Base-by-base conservation (phyloP, 2,329 filamentous ascomycete species). In the Fusarium sp. region DNA sequence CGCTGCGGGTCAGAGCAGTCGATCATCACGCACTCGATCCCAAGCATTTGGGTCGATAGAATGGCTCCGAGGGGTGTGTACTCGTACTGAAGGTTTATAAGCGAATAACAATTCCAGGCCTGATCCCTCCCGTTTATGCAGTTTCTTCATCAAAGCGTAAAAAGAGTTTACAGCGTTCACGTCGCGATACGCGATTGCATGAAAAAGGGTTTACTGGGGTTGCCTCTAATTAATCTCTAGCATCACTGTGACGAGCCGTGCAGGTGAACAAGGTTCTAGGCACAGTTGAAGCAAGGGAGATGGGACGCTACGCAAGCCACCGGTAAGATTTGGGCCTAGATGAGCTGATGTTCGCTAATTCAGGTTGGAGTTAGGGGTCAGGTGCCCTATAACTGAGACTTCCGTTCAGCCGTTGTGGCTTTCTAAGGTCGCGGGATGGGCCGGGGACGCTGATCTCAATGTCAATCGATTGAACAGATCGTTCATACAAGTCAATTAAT, bases 371-470 rank as follows among this genome's bases (percentile, higher is more conserved):
- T 17, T 24, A 26, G 17, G 33, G 33, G 19, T 1, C 41, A 32
- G 6, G 26, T 53, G 32, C 47, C 50, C 26, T 50, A 40, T 47
- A 35, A 6, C 5, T 1, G 28, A 20, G 10, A 11, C 20, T 20
- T 20, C 14, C 19, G 28, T 11, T 22, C 19, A 19, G 35, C 40
- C 41, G 20, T 47, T 40, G 59, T 52, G 51, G 47, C 59, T 44
- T 45, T 46, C 20, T 33, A 37, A 49, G n/a, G 37, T 30, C 61
- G 33, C 51, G 58, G 59, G 45, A 64, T 39, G 62, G 39, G 41
- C 62, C 46, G 50, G 46, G n/a, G 20, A 35, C 48, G 59, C 59
- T 52, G 57, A 56, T 50, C 19, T 14, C 8, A 37, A 37, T 37
- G 33, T 37, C 33, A 37, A 37, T 37, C 33, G 8, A 35, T 5